Base-by-base conservation (phyloP, 2,329 filamentous ascomycete genomes). In the Fusarium tuaranense region DNA sequence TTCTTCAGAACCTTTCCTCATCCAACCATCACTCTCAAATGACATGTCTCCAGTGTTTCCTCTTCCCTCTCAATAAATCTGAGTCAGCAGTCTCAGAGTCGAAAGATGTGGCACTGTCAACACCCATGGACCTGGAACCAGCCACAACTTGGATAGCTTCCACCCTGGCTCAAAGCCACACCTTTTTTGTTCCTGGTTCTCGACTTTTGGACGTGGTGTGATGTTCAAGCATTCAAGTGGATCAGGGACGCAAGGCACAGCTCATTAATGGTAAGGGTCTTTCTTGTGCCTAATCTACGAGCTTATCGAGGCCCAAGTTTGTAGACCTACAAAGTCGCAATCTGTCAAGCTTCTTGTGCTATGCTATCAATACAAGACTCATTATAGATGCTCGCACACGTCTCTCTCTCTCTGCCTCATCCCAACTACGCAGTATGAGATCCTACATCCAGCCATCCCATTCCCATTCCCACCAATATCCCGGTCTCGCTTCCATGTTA, bases 21-120 rank as follows among this genome's bases (percentile, higher is more conserved):
- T 59, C 71, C 72, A 74, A 72, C 58, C 68, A 66, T 30, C 18
- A 57, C 34, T 34, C 27, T 38, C 44, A 30, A 51, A 72, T 69
- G 58, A 69, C 68, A 74, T 74, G 16, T 30, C 51, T 38, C 39
- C 38, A 48, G 22, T 13, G 32, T 58, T 58, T 58, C 16, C 55
- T 38, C 55, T 58, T 39, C 16, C 36, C 55, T 39, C 55, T 2
- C 16, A 5, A 22, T 25, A 14, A 18, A 39, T 62, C 39, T 62
- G 39, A 62, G 59, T 65, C 44, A 48, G 39, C 41, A 32, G 25
- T 57, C 36, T 22, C 27, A 72, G 72, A 72, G 68, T 66, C 61
- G 44, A 69, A 12, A 69, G 48, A 57, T 72, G 71, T 71, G 68
- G 71, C 68, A 58, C 60, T 27, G 32, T 12, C 51, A 13, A 38